phyloP scores from a whole-genome alignment of 179 eudicot species.

The Silene vulgaris region DNA sequence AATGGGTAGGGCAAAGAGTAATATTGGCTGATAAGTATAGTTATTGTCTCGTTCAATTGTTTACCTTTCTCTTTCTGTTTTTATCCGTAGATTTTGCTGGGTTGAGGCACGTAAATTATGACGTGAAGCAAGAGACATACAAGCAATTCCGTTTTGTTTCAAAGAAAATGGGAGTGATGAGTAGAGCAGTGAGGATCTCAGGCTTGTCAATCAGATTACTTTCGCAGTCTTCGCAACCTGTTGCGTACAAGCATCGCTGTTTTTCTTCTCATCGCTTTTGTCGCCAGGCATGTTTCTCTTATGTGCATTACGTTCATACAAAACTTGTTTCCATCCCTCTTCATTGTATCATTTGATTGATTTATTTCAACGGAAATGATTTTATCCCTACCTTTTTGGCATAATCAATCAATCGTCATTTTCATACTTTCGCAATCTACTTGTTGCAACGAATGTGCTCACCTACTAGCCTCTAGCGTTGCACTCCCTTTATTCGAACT shows the following conservation, averaged over 20 bases:
- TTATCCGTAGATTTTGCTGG: no score
- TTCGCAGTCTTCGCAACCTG: conserved; percentile 16
- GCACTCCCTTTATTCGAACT: not conserved
- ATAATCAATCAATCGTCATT: no score
- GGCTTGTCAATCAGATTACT: conserved; percentile 18
- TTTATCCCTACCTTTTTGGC: no score
- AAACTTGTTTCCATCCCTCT: no score
- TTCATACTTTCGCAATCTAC: no score
- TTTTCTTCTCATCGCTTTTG: conserved; percentile 13
- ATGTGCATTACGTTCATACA: not conserved
- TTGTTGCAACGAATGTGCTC: no score
- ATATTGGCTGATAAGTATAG: no score
- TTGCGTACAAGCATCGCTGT: conserved; percentile 1
- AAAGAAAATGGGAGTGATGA: conserved; percentile 4
- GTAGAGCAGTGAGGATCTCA: conserved; percentile 12
- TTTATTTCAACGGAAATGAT: no score
- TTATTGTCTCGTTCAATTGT: no score
- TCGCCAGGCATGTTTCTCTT: conserved; percentile 19
- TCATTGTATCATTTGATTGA: not conserved
- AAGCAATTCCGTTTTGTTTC: not conserved
- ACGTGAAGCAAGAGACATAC: not conserved
- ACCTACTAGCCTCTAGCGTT: not conserved
- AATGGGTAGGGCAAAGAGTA: no score
- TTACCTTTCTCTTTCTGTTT: no score
- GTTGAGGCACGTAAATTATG: no score